phyloP scores from a whole-genome alignment of 2,329 filamentous ascomycete genomes.

The Sordariomycetes sp. region DNA sequence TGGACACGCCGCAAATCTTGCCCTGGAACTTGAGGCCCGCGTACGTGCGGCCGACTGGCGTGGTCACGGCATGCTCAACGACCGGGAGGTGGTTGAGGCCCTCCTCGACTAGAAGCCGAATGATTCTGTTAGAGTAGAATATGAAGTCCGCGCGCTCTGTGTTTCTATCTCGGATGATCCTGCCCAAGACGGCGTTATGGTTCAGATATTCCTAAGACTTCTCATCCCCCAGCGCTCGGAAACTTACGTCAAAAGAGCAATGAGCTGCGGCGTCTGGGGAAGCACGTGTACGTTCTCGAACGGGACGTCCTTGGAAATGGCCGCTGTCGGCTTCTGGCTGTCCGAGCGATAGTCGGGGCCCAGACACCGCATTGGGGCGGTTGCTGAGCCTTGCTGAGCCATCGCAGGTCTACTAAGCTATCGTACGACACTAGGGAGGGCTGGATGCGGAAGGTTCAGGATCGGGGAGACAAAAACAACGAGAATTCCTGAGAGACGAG shows the following conservation, averaged over 20 bases:
- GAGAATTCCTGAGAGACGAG: neutral
- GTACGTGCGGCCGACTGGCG: constrained; percentile 81
- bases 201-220: neutral
- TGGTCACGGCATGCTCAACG: constrained; percentile 78
- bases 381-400: neutral
- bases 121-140: constrained; percentile 98
- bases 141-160: constrained; percentile 95
- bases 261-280: constrained; percentile 89
- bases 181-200: constrained; percentile 22
- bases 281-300: constrained; percentile 86
- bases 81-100: constrained; percentile 94
- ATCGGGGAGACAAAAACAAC: neutral
- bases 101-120: constrained; percentile 91
- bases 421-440: neutral
- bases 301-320: constrained; percentile 71
- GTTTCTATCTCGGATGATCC: constrained; percentile 88
- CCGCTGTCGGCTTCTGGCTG: constrained; percentile 74
- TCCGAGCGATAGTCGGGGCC: constrained; percentile 71
- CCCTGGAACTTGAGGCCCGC: constrained; percentile 90
- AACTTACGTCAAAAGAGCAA: constrained; percentile 91
- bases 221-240: constrained; percentile 6
- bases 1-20: constrained; percentile 96
- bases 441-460: neutral
- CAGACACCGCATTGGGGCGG: constrained; percentile 46
- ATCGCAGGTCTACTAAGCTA: neutral